Evolutionary conservation across 2,329 filamentous ascomycete genomes (phyloP).

Genomic region (Alternaria solani): DNA sequence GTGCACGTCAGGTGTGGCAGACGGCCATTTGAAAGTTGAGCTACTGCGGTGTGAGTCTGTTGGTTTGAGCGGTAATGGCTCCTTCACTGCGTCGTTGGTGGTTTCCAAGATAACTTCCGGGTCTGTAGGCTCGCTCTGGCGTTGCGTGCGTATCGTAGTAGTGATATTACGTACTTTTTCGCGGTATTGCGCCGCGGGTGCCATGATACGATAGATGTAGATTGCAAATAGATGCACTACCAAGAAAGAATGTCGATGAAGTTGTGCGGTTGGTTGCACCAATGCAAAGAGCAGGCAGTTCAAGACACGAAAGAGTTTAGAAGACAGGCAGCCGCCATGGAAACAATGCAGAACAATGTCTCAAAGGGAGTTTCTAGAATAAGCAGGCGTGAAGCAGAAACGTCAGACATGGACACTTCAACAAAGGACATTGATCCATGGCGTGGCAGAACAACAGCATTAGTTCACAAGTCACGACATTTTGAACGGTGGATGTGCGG

Average conservation of each 20-base stretch:
- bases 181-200: neutral
- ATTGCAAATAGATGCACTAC: neutral
- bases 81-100: neutral
- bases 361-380: constrained; percentile 2
- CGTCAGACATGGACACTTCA: neutral
- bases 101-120: neutral
- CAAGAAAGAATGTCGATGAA: neutral
- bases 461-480: neutral
- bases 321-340: neutral
- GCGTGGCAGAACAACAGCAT: neutral
- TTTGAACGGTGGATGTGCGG: neutral
- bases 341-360: constrained; percentile 4
- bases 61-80: neutral
- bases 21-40: neutral
- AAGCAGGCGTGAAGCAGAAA: constrained; percentile 3
- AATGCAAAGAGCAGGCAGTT: neutral
- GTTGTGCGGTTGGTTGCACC: neutral
- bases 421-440: neutral
- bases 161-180: neutral
- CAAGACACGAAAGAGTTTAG: neutral
- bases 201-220: neutral
- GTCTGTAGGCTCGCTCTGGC: neutral
- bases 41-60: neutral
- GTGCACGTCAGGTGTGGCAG: neutral
- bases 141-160: neutral